phyloP scores from a whole-genome alignment of 2,329 filamentous ascomycete species.

The Phoma herbarum region DNA sequence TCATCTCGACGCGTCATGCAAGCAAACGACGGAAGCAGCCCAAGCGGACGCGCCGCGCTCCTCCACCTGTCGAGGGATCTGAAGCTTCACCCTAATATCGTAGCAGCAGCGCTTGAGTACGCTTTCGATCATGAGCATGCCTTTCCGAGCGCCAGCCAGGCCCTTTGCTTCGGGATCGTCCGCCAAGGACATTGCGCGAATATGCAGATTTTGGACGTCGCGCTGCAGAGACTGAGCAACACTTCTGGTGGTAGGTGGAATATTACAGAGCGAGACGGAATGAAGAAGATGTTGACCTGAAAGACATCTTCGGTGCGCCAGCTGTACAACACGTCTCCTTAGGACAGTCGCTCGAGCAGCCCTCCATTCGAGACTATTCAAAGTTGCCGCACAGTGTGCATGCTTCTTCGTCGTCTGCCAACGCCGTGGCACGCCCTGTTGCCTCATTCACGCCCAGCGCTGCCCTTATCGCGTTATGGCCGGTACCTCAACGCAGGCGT shows the following conservation, averaged over 20 bases:
- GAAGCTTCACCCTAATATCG: neutral
- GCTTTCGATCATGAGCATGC: constrained; percentile 1
- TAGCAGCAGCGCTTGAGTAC: constrained; percentile 5
- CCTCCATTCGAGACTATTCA: neutral
- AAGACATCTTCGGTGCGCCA: neutral
- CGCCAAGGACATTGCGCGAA: constrained; percentile 5
- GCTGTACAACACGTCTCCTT: neutral
- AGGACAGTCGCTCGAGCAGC: neutral
- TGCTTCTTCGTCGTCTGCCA: neutral
- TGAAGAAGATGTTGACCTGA: neutral
- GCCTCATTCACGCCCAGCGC: neutral
- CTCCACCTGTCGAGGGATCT: neutral
- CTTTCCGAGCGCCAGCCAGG: neutral
- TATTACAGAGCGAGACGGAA: neutral
- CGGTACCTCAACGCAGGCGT: neutral
- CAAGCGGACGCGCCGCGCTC: constrained; percentile 4
- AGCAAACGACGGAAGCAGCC: constrained; percentile 5
- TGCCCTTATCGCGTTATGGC: neutral
- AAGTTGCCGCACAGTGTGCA: too few relatives aligned
- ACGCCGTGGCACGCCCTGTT: neutral
- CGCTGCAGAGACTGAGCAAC: constrained; percentile 4
- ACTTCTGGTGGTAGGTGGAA: constrained; percentile 4
- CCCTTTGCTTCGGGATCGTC: constrained; percentile 7
- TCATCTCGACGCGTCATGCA: neutral
- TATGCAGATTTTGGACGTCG: neutral